Conservation (phyloP, 2,329 filamentous ascomycete genomes). For the Fusarium torreyae region DNA sequence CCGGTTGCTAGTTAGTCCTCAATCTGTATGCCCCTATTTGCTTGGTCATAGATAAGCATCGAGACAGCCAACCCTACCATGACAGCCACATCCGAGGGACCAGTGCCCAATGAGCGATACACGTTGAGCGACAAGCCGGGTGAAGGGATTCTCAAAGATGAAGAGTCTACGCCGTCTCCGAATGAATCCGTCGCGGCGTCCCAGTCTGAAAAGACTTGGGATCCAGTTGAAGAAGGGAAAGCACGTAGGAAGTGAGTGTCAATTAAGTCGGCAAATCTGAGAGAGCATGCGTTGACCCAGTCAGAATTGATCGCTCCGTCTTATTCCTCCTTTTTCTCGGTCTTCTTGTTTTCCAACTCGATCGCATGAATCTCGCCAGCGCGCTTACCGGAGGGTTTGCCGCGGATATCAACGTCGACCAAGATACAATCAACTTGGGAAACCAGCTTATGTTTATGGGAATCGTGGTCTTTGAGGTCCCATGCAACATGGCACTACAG, state of each 20-base stretch:
- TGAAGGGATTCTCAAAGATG: neutral
- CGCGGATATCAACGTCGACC: slow-evolving; percentile 58
- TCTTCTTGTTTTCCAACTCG: slow-evolving; percentile 66
- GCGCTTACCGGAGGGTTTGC: slow-evolving; percentile 65
- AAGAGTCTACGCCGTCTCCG: neutral
- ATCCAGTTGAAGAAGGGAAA: neutral
- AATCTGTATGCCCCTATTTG: neutral
- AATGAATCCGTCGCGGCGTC: neutral
- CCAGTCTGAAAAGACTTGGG: slow-evolving; percentile 9
- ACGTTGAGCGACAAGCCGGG: neutral
- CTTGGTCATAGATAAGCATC: neutral
- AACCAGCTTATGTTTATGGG: slow-evolving; percentile 69
- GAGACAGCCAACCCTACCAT: neutral
- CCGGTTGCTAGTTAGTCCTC: neutral
- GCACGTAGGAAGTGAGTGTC: neutral
- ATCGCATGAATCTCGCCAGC: slow-evolving; percentile 67
- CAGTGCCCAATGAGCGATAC: neutral
- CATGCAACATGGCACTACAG: slow-evolving; percentile 63
- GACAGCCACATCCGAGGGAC: neutral
- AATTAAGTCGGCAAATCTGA: neutral
- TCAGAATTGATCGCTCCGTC: slow-evolving; percentile 63
- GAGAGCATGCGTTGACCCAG: neutral
- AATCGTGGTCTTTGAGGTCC: slow-evolving; percentile 66
- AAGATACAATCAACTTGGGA: slow-evolving; percentile 66
- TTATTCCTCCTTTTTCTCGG: slow-evolving; percentile 65